Evolutionary conservation across 2,329 filamentous ascomycete species (phyloP), one percentile per base, ranked within the genome.

Genomic region (Diaporthe helianthi): DNA sequence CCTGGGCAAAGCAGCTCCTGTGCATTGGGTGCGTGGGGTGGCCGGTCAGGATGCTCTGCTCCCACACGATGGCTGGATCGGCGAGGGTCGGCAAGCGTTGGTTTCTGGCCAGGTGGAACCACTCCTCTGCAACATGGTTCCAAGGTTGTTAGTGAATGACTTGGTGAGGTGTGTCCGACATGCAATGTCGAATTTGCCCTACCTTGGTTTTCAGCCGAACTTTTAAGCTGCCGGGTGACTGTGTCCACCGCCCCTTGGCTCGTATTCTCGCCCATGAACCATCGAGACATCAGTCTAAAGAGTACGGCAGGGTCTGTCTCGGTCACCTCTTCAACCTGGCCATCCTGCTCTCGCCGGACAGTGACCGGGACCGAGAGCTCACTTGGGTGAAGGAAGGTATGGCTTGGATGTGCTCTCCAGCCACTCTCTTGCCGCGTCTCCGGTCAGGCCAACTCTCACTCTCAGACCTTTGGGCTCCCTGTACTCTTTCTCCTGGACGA

Each of bases 1-100:
- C 58, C 29, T 63, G 58, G 3, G 58, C 58, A 15, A 49, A 36
- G 15, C 58, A 63, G 58, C 58, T 63, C 44, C 58, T 63, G 58
- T 63, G 58, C 58, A 63, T 63, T 8, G 58, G 58, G 29, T 63
- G 58, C 8, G 58, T 63, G 12, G 58, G 58, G 9, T 63, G 58
- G 13, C 58, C 58, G 6, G 58, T 63, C 17, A 63, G 29, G 29
- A 63, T 49, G 29, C 58, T 63, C 29, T 63, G 58, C 41, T 63
- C 58, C 58, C 58, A 63, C 26, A 36, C 44, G 13, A 63, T 63
- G 44, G 58, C 5, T 8, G 58, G 29, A 31, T 63, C 58, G 13
- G 58, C 58, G 44, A 63, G 58, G 29, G 58, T 63, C 2, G 58
- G 58, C 29, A 63, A 13, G 44, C 6, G 13, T 8, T 63, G 58